phyloP scores from a whole-genome alignment of 2,329 filamentous ascomycete genomes.

The Fusarium chlamydosporum region DNA sequence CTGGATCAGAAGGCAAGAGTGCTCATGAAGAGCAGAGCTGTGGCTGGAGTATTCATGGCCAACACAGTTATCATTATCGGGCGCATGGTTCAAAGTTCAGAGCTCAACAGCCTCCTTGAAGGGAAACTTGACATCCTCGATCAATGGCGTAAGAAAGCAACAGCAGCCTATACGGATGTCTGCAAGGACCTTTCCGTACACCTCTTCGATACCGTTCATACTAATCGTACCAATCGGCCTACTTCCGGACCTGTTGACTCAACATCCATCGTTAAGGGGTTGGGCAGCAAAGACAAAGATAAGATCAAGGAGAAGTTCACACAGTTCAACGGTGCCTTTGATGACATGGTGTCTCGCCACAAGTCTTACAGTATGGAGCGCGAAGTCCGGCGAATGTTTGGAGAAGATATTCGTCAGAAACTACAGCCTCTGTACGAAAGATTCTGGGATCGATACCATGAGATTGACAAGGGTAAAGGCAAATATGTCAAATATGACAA shows the following conservation, averaged over 20 bases:
- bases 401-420: constrained; percentile 88
- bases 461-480: constrained; percentile 96
- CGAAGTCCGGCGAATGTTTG: constrained; percentile 85
- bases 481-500: constrained; percentile 99
- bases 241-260: constrained; percentile 84
- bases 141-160: constrained; percentile 88
- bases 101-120: constrained; percentile 79
- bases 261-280: constrained; percentile 83
- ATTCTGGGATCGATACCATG: constrained; percentile 98
- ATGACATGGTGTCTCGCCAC: constrained; percentile 87
- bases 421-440: constrained; percentile 94
- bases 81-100: constrained; percentile 84
- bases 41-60: constrained; percentile 89
- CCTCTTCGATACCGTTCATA: constrained; percentile 93
- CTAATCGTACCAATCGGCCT: constrained; percentile 80
- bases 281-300: constrained; percentile 93
- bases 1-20: constrained; percentile 81
- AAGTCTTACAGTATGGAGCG: constrained; percentile 90
- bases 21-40: constrained; percentile 81
- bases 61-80: constrained; percentile 90
- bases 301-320: constrained; percentile 97
- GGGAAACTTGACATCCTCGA: constrained; percentile 78
- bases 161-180: constrained; percentile 83
- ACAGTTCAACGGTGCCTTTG: constrained; percentile 90
- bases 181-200: constrained; percentile 90